These are phyloP conservation scores for Vitis riparia DNA, from an alignment of 164 flowering plant genomes.

Conservation along the genomic window DNA sequence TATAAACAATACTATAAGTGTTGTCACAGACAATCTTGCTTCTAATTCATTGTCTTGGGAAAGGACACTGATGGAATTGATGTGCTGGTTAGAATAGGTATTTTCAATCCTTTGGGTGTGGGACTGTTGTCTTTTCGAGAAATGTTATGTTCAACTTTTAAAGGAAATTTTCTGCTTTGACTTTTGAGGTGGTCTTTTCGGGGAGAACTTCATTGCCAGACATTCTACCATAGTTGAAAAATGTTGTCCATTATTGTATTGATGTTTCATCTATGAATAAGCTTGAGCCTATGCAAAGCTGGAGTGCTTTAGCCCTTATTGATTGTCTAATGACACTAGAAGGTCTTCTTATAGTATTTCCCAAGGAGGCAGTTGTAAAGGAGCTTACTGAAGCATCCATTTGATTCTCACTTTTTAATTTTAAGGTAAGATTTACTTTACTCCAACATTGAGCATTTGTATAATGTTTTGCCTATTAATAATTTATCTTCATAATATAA, in stretches of 20 bases:
- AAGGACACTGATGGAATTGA: conserved; percentile 91
- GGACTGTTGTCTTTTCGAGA: conserved; percentile 9
- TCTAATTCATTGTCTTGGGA: conserved; percentile 83
- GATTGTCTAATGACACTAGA: conserved; percentile 68
- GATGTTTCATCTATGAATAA: conserved; percentile 49
- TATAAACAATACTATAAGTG: conserved; percentile 19
- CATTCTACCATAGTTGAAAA: conserved; percentile 75
- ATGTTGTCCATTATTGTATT: conserved; percentile 56
- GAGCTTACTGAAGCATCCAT: conserved; percentile 63
- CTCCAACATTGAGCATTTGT: background rate
- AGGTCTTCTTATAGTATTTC: conserved; percentile 62
- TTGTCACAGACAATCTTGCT: conserved; percentile 84
- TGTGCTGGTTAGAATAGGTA: conserved; percentile 93
- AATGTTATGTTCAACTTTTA: conserved; percentile 16
- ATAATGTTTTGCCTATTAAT: conserved; percentile 9
- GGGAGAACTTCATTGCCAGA: conserved; percentile 53
- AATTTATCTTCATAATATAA: conserved; percentile 3
- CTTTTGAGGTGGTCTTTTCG: conserved; percentile 77
- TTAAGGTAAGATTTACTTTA: background rate
- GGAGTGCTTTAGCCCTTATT: conserved; percentile 72
- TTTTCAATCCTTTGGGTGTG: conserved; percentile 2
- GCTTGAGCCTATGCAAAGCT: conserved; percentile 80
- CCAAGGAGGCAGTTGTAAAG: conserved; percentile 59
- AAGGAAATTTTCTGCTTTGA: conserved; percentile 15
- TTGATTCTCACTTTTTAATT: background rate